Base-by-base conservation (phyloP, 108 stramenopile genomes). In the Fragilaria radians region DNA sequence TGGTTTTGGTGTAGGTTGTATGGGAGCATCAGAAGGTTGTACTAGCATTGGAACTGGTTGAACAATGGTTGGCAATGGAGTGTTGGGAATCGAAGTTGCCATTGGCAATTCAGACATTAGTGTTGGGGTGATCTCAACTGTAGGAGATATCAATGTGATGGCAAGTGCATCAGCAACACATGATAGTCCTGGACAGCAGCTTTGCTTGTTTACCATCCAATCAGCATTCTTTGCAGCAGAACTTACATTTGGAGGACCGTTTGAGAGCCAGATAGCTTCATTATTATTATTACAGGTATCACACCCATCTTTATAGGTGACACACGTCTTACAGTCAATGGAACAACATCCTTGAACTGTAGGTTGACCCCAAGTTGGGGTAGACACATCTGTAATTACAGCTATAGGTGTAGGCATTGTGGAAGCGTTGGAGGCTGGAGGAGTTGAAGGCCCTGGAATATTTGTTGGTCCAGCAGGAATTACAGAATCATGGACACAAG, bases 391-490 rank as follows among this genome's bases (percentile, higher is more conserved):
- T n/a, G n/a, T n/a, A n/a, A n/a, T n/a, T n/a, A n/a, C 30, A 32
- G 23, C 32, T 11, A 58, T 74, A 2, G 70, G 76, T 22, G 80
- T 76, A 32, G 76, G 57, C 11, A 62, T 77, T 0, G 73, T 76
- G 18, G 80, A 76, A 49, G 71, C 67, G 4, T 65, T 66, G 4
- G 63, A 45, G 53, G 24, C 5, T 32, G 53, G 53, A 23, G 53
- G 30, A 4, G 5, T 21, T 5, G 53, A 25, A 21, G 47, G 47
- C 47, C 23, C 22, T 22, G 47, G 53, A 54, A 21, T 25, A 21
- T 19, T 32, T 25, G 53, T 54, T 25, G 53, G 53, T 21, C 19
- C 47, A 48, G 47, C 22, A 48, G 19, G 22, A 32, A 23, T 54
- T 25, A 54, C 31, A 32, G 53, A 25, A 54, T 25, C 24, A 3